These are phyloP conservation scores for Clonostachys solani DNA, from an alignment of 2,329 filamentous ascomycete species.

Conservation along the genomic window DNA sequence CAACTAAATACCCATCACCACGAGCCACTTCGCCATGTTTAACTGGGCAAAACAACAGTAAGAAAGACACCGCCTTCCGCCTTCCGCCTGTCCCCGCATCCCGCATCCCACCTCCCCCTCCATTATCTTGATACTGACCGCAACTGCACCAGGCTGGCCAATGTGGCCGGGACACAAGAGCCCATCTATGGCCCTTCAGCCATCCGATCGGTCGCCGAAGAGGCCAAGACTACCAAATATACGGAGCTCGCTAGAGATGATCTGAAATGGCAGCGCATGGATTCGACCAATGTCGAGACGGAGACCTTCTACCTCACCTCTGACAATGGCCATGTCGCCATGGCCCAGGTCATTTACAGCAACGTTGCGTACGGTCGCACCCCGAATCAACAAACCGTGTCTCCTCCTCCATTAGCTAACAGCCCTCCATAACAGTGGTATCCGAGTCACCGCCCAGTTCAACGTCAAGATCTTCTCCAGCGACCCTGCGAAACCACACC, in stretches of 20 bases:
- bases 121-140: not conserved
- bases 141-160: conserved; percentile 47
- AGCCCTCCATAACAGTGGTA: conserved; percentile 55
- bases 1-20: not conserved
- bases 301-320: conserved; percentile 89
- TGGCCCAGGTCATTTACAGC: conserved; percentile 94
- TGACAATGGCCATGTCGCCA: conserved; percentile 70
- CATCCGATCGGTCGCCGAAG: conserved; percentile 79
- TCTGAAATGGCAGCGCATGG: conserved; percentile 76
- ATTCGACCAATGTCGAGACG: conserved; percentile 88
- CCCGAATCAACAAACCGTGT: not conserved
- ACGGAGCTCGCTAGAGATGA: conserved; percentile 75
- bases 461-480: conserved; percentile 88
- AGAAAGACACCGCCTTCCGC: conserved; percentile 21
- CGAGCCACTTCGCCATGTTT: conserved; percentile 59
- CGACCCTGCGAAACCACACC: conserved; percentile 64
- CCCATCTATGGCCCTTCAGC: conserved; percentile 90
- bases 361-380: conserved; percentile 74
- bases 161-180: conserved; percentile 93
- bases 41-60: conserved; percentile 94
- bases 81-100: conserved; percentile 9
- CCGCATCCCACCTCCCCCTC: conserved; percentile 6
- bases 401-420: conserved; percentile 7
- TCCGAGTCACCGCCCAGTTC: conserved; percentile 90
- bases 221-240: conserved; percentile 73